Conservation (phyloP, 345 rosid genomes). For the Clausena lansium region DNA sequence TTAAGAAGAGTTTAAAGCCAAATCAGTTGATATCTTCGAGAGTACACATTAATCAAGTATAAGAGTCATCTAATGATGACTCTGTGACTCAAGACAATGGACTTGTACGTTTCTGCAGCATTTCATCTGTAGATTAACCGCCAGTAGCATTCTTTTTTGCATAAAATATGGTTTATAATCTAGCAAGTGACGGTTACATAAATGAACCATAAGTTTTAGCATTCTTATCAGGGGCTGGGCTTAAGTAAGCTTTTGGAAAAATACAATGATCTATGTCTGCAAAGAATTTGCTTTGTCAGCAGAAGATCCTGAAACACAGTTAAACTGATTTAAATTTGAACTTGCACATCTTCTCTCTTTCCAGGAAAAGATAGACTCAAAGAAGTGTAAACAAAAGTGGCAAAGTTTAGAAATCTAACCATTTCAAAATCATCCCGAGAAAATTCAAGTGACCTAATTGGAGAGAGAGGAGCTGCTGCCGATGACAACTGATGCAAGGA, state of each 20-base stretch:
- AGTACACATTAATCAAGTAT: background rate
- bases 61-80: background rate
- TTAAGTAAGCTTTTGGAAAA: too few relatives aligned
- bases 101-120: background rate
- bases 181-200: background rate
- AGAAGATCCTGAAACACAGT: background rate
- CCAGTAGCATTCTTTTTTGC: background rate
- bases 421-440: conserved; percentile 35
- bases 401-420: conserved; percentile 41
- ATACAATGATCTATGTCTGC: background rate
- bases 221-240: background rate
- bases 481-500: conserved; percentile 29
- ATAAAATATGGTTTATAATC: background rate
- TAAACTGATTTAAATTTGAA: background rate
- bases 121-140: background rate
- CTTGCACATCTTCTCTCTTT: background rate
- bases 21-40: background rate
- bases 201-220: background rate
- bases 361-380: conserved; percentile 8
- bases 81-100: background rate
- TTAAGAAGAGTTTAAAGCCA: background rate
- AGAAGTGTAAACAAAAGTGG: conserved; percentile 1
- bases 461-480: conserved; percentile 29
- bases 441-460: conserved; percentile 29
- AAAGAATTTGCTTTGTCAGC: background rate